These are phyloP conservation scores for Psilocybe cyanescens DNA, from an alignment of 768 basidiomycete genomes.

Conservation along the genomic window DNA sequence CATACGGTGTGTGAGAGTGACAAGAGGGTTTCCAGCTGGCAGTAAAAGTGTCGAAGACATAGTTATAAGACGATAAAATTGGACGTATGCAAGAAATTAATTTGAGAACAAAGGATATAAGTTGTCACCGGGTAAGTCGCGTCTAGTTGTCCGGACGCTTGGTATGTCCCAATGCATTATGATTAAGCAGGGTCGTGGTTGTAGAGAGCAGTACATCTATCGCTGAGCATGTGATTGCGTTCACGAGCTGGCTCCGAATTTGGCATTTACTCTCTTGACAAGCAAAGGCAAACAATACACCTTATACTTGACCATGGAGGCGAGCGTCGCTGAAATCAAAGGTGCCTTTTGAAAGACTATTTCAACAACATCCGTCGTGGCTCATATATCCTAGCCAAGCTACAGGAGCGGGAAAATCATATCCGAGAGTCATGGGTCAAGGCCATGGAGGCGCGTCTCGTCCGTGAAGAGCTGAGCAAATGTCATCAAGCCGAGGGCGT, in stretches of 20 bases:
- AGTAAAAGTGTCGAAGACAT: constrained; percentile 56
- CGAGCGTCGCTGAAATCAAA: constrained; percentile 49
- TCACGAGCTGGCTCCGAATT: not conserved
- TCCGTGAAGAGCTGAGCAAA: constrained; percentile 85
- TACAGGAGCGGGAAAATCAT: constrained; percentile 71
- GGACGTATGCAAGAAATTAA: not conserved
- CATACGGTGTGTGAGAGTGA: constrained; percentile 73
- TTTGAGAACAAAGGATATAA: not conserved
- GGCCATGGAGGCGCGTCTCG: constrained; percentile 90
- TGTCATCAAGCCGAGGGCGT: constrained; percentile 92
- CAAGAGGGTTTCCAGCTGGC: constrained; percentile 51
- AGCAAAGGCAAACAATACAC: constrained; percentile 25
- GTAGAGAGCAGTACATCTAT: not conserved
- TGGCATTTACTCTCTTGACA: constrained; percentile 18
- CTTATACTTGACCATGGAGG: constrained; percentile 28
- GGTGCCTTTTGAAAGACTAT: constrained; percentile 33
- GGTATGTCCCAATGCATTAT: not conserved
- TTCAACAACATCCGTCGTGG: not conserved
- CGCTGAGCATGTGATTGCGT: constrained; percentile 27
- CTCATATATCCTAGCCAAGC: constrained; percentile 47
- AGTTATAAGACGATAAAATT: not conserved
- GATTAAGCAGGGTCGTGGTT: not conserved
- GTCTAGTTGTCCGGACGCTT: not conserved
- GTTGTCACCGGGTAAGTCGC: constrained; percentile 4
- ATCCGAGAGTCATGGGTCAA: constrained; percentile 94